A percentile compares a stretch with the other conserved stretches of the same genome.
Conservation (phyloP, 768 basidiomycete species). For the Serpula lacrymans region DNA sequence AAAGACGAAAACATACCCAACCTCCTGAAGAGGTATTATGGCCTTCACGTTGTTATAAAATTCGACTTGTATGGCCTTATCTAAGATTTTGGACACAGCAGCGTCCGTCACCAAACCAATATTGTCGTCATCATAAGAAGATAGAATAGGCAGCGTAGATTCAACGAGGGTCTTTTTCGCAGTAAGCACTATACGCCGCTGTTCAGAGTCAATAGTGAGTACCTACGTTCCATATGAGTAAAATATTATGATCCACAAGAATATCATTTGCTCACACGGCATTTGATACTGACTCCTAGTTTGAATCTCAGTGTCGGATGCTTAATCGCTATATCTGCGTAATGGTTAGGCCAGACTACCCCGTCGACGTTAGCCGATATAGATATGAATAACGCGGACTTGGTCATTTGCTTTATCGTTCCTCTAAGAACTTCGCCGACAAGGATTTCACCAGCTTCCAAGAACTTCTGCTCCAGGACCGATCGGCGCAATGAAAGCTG, state of each 20-base stretch:
- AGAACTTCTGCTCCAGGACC: constrained; percentile 79
- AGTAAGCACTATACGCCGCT: constrained; percentile 80
- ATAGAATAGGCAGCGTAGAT: constrained; percentile 68
- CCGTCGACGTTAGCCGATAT: constrained; percentile 88
- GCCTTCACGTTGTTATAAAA: constrained; percentile 90
- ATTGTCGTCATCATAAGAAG: constrained; percentile 62
- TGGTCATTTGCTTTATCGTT: constrained; percentile 80
- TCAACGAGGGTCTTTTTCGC: constrained; percentile 89
- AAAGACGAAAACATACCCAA: constrained; percentile 52
- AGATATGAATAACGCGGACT: constrained; percentile 79
- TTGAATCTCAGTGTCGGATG: constrained; percentile 93
- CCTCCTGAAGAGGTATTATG: constrained; percentile 74
- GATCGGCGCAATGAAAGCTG: constrained; percentile 85
- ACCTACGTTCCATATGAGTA: constrained; percentile 44
- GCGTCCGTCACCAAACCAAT: constrained; percentile 75
- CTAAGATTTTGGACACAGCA: constrained; percentile 78
- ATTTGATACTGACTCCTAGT: constrained; percentile 76
- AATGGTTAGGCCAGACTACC: constrained; percentile 92
- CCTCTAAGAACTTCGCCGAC: constrained; percentile 88
- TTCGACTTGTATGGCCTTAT: constrained; percentile 80
- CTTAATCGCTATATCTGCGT: constrained; percentile 91
- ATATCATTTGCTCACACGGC: constrained; percentile 54
- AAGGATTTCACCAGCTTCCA: constrained; percentile 76
- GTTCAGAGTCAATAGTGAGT: constrained; percentile 75
- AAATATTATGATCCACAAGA: not conserved